A percentile compares a stretch with the other conserved stretches of the same genome.
Conservation (phyloP, 257 asterid genomes). For the Lithospermum erythrorhizon region DNA sequence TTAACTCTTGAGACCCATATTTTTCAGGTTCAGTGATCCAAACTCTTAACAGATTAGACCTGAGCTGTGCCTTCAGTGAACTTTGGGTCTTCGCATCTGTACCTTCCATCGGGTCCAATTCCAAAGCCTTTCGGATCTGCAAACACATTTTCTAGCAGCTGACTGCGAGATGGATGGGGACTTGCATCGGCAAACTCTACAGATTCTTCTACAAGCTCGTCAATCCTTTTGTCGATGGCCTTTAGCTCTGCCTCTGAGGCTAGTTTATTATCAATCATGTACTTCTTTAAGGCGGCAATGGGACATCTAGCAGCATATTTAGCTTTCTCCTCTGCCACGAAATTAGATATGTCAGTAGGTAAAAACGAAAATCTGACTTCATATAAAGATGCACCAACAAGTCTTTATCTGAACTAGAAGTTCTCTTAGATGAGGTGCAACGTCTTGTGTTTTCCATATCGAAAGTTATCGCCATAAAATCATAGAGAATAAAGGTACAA, state of each 20-base stretch:
- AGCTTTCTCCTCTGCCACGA: conserved; percentile 85
- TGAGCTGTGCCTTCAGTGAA: conserved; percentile 96
- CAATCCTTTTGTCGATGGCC: conserved; percentile 77
- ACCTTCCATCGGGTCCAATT: conserved; percentile 87
- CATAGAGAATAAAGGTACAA: too few relatives aligned
- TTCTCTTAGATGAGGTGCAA: too few relatives aligned
- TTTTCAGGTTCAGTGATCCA: conserved; percentile 6
- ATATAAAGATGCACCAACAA: background rate
- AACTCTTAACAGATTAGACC: conserved; percentile 28
- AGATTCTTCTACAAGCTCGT: conserved; percentile 72
- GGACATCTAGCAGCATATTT: conserved; percentile 84
- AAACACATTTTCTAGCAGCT: conserved; percentile 85
- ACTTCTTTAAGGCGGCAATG: conserved; percentile 60
- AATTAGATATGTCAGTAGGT: conserved; percentile 2
- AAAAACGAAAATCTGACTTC: background rate
- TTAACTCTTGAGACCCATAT: background rate
- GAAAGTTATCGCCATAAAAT: too few relatives aligned
- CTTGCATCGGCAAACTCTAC: conserved; percentile 87
- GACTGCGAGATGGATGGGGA: conserved; percentile 74
- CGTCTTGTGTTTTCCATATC: too few relatives aligned
- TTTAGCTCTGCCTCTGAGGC: conserved; percentile 65
- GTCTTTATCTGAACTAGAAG: background rate
- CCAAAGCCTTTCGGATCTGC: conserved; percentile 97
- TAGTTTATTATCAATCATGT: conserved; percentile 59
- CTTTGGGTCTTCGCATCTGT: conserved; percentile 97